Evolutionary conservation across 306 rosid genomes (phyloP), one percentile per base, ranked within the genome.

Genomic region (Amphicarpaea edgeworthii): DNA sequence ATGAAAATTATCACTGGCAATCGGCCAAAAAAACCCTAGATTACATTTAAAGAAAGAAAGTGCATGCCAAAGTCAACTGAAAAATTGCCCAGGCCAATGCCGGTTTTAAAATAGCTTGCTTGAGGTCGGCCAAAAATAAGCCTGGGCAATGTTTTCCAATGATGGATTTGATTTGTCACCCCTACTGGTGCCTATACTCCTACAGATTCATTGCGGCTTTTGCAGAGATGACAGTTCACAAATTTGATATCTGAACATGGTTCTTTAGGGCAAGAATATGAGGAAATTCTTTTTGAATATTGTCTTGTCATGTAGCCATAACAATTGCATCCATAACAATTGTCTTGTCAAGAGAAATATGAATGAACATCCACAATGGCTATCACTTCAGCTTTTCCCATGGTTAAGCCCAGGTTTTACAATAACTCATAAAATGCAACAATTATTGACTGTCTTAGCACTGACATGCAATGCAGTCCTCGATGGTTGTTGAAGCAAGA

Each of bases 401-500:
- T 58, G 1, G 63, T 47, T 41, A 24, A 70, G 16, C 66, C 41
- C 47, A 41, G 62, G 60, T 72, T 55, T 46, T 41, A 42, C 58
- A 23, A 15, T 64, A 28, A 69, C 43, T 54, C 40, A 7, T 59
- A 45, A 72, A 42, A 19, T 55, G 64, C 64, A 23, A 34, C 83
- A 64, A 49, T 30, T 58, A 57, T 76, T 81, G 28, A 84, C 62
- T 80, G 72, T 79, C 72, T 59, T 67, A 53, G 26, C 61, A 20
- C 46, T 85, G 88, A 54, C 72, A 53, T 79, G 24, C 65, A 64
- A 40, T 84, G 88, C 97, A 96, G 99, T 87, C 98, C 99, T 64
- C 87, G 96, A 75, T 96, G 99, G 99, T 85, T 96, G 77, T 84
- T 96, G 90, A 96, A 96, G 78, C 99, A 90, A 82, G 99, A 96